A percentile compares a stretch with the other conserved stretches of the same genome.
Evolutionary conservation across 2,329 filamentous ascomycete species (phyloP).

Genomic region (Pseudocercospora musae): DNA sequence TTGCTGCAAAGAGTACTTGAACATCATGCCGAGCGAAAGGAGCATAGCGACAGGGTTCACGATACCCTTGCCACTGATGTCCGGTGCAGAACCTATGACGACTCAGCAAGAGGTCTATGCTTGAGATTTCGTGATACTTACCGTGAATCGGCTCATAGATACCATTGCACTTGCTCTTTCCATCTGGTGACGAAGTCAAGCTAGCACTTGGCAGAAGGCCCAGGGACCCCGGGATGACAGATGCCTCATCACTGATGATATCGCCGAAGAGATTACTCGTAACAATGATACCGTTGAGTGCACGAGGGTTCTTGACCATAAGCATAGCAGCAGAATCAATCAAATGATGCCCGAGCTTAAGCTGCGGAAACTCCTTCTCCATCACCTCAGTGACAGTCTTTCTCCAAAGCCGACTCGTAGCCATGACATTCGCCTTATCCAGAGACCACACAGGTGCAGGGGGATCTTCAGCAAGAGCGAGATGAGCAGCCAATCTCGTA

Average conservation of each 20-base stretch:
- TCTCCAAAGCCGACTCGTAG: constrained; percentile 84
- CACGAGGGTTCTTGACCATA: constrained; percentile 88
- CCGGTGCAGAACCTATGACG: constrained; percentile 71
- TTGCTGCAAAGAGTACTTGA: constrained; percentile 84
- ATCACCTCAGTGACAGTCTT: constrained; percentile 83
- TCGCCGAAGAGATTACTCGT: constrained; percentile 95
- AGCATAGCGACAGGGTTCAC: constrained; percentile 92
- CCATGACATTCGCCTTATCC: constrained; percentile 96
- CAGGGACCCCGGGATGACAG: constrained; percentile 86
- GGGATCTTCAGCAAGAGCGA: constrained; percentile 73
- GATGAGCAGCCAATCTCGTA: constrained; percentile 72
- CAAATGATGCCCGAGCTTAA: constrained; percentile 81
- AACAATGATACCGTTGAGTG: constrained; percentile 85
- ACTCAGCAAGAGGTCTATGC: not conserved
- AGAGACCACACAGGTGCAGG: constrained; percentile 78
- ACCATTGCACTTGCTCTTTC: constrained; percentile 79
- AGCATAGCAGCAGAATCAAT: constrained; percentile 98
- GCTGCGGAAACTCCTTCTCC: constrained; percentile 80
- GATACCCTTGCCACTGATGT: constrained; percentile 79
- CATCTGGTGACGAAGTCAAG: constrained; percentile 80
- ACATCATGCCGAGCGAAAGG: constrained; percentile 90
- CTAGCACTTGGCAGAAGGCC: constrained; percentile 86
- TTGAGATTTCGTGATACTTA: constrained; percentile 39
- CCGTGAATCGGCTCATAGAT: constrained; percentile 98
- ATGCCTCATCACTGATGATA: constrained; percentile 93